phyloP scores from a whole-genome alignment of 73 alveolate species.

The Urostyla sp. region DNA sequence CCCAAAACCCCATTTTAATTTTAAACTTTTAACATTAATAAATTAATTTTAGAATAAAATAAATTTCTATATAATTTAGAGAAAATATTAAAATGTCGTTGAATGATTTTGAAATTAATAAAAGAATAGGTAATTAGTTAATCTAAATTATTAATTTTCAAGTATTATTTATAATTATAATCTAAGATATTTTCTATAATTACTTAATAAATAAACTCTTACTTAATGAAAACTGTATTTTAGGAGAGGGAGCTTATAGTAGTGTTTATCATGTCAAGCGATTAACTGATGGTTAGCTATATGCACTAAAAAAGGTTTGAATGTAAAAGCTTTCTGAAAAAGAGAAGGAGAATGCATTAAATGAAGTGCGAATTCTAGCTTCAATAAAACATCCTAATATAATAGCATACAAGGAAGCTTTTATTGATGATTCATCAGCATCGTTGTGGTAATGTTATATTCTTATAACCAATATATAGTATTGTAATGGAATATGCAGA shows the following conservation, averaged over 20 bases:
- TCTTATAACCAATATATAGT: background rate
- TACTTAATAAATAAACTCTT: too few relatives aligned
- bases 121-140: slow-evolving; percentile 35
- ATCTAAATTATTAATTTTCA: background rate
- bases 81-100: slow-evolving; percentile 25
- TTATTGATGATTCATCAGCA: slow-evolving; percentile 49
- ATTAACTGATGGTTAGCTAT: slow-evolving; percentile 19
- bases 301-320: slow-evolving; percentile 51
- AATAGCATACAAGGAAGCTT: slow-evolving; percentile 53
- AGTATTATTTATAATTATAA: background rate
- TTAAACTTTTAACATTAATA: too few relatives aligned
- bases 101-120: slow-evolving; percentile 50
- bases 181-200: too few relatives aligned
- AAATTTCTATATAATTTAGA: background rate
- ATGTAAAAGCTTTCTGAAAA: slow-evolving; percentile 43
- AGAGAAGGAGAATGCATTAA: slow-evolving; percentile 50
- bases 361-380: slow-evolving; percentile 57
- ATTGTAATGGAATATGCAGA: slow-evolving; percentile 78
- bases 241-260: slow-evolving; percentile 62
- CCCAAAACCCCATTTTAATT: too few relatives aligned
- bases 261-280: slow-evolving; percentile 53
- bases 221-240: too few relatives aligned
- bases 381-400: slow-evolving; percentile 42
- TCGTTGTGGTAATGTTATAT: slow-evolving; percentile 28
- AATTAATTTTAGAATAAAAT: too few relatives aligned